Conservation (phyloP, 306 rosid species). For the Vigna angularis region DNA sequence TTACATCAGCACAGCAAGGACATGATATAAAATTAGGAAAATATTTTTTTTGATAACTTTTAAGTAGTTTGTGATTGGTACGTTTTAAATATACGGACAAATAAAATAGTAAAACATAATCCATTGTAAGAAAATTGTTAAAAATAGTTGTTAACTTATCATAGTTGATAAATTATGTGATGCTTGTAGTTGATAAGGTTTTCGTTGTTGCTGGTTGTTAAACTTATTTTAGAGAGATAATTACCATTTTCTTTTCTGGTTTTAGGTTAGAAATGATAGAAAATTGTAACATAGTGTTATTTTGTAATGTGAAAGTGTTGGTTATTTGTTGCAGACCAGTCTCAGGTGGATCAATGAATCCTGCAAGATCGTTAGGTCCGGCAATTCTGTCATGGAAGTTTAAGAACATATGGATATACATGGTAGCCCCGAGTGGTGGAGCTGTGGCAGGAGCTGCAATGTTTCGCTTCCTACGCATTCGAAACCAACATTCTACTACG, state of each 20-base stretch:
- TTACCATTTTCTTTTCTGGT: background rate
- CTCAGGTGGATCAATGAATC: constrained; percentile 93
- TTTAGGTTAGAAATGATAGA: too few relatives aligned
- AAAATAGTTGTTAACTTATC: too few relatives aligned
- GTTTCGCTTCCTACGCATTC: constrained; percentile 52
- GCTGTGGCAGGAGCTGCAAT: constrained; percentile 60
- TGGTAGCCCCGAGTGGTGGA: constrained; percentile 73
- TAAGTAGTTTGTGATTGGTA: too few relatives aligned
- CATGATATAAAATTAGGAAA: too few relatives aligned
- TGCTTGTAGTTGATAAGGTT: too few relatives aligned
- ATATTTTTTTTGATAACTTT: too few relatives aligned
- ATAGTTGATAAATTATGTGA: too few relatives aligned
- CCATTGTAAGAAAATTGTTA: too few relatives aligned
- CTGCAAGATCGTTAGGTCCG: constrained; percentile 91
- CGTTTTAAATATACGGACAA: too few relatives aligned
- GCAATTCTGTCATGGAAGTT: constrained; percentile 80
- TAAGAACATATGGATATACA: constrained; percentile 70
- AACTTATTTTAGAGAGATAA: background rate
- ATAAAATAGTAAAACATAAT: too few relatives aligned
- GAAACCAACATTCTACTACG: constrained; percentile 39
- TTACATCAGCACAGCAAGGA: too few relatives aligned
- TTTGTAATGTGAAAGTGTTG: background rate
- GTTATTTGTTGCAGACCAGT: constrained; percentile 61
- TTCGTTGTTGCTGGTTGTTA: background rate
- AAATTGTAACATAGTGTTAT: background rate